These are phyloP conservation scores for Kluyveromyces nonfermentans DNA, from an alignment of 805 yeast species.

Conservation along the genomic window DNA sequence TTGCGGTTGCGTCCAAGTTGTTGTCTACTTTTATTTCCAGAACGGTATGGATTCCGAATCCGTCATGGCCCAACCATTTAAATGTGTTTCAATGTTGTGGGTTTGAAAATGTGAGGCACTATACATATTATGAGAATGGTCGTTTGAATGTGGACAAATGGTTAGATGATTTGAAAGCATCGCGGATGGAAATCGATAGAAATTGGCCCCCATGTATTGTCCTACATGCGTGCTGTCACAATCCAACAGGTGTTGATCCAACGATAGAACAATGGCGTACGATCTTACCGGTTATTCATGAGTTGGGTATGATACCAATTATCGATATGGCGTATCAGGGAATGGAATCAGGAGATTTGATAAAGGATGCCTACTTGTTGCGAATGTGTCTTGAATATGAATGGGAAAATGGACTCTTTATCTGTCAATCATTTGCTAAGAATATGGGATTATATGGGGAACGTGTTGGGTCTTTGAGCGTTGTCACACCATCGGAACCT, in stretches of 20 bases:
- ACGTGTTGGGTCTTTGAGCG: slow-evolving; percentile 72
- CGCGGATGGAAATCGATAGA: slow-evolving; percentile 45
- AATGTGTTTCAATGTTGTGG: slow-evolving; percentile 74
- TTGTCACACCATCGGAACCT: slow-evolving; percentile 48
- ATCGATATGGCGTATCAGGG: slow-evolving; percentile 96
- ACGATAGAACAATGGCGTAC: slow-evolving; percentile 69
- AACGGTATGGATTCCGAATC: slow-evolving; percentile 62
- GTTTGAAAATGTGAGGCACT: slow-evolving; percentile 42
- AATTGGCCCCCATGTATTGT: slow-evolving; percentile 35
- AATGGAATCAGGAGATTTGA: slow-evolving; percentile 76
- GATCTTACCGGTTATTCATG: slow-evolving; percentile 54
- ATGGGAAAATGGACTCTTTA: slow-evolving; percentile 41
- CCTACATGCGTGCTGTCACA: slow-evolving; percentile 93
- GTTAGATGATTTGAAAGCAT: slow-evolving; percentile 45
- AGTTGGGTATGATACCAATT: slow-evolving; percentile 61
- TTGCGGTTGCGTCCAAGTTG: slow-evolving; percentile 77
- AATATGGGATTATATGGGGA: slow-evolving; percentile 95
- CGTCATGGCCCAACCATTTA: slow-evolving; percentile 92
- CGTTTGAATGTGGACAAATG: slow-evolving; percentile 58
- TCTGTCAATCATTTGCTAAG: slow-evolving; percentile 90
- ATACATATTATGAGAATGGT: slow-evolving; percentile 68
- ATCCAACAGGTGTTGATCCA: slow-evolving; percentile 95
- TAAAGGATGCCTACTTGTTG: slow-evolving; percentile 55
- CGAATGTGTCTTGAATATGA: slow-evolving; percentile 29
- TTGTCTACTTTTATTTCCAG: slow-evolving; percentile 39